phyloP scores from a whole-genome alignment of 2,329 filamentous ascomycete species.

The Chaetoscypha palmicola region DNA sequence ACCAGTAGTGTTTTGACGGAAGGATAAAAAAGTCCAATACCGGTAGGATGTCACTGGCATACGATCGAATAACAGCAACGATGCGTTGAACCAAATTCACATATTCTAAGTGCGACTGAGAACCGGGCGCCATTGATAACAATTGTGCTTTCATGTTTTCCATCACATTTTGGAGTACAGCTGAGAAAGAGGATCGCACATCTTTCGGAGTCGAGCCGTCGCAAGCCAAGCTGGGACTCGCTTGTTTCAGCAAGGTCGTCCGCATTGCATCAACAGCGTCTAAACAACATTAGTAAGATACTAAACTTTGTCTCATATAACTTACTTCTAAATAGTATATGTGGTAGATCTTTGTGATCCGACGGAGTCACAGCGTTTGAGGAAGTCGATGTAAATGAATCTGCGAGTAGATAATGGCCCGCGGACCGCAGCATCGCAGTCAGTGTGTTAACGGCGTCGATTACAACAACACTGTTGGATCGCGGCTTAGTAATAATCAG shows the following conservation, averaged over 20 bases:
- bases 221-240: slow-evolving; percentile 12
- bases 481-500: slow-evolving; percentile 45
- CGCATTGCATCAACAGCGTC: slow-evolving; percentile 15
- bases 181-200: slow-evolving; percentile 14
- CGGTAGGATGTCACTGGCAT: slow-evolving; percentile 22
- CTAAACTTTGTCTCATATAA: not conserved
- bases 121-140: slow-evolving; percentile 15
- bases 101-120: slow-evolving; percentile 18
- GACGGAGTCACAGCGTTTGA: not conserved
- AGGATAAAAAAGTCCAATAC: slow-evolving; percentile 24
- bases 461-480: slow-evolving; percentile 41
- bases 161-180: slow-evolving; percentile 22
- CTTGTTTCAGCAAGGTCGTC: slow-evolving; percentile 9
- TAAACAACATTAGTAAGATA: slow-evolving; percentile 1
- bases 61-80: slow-evolving; percentile 21
- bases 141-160: slow-evolving; percentile 23
- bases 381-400: not conserved
- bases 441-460: slow-evolving; percentile 35
- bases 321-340: slow-evolving; percentile 6
- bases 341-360: not conserved
- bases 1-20: slow-evolving; percentile 25
- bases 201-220: slow-evolving; percentile 8
- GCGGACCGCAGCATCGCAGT: slow-evolving; percentile 4
- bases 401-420: slow-evolving; percentile 21
- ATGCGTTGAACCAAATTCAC: slow-evolving; percentile 21